Conservation (phyloP, 106 monocot species). For the Dioscorea alata region DNA sequence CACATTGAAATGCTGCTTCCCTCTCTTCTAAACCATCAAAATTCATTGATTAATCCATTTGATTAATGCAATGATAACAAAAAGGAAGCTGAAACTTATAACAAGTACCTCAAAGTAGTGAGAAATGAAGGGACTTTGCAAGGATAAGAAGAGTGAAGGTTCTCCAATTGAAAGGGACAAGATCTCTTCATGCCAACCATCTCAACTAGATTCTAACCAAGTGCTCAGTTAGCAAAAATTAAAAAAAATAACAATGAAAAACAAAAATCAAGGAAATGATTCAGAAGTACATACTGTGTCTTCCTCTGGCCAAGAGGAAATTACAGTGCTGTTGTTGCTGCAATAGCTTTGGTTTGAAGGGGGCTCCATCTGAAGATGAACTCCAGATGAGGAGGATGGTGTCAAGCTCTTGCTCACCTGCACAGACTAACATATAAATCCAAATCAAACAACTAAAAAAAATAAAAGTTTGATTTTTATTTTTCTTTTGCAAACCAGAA, state of each 20-base stretch:
- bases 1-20: too few relatives aligned
- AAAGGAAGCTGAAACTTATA: too few relatives aligned
- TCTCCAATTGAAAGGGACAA: conserved; percentile 22
- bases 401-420: conserved; percentile 21
- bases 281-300: conserved; percentile 21
- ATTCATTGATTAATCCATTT: too few relatives aligned
- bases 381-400: conserved; percentile 27
- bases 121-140: conserved; percentile 5
- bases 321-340: conserved; percentile 7
- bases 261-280: neutral
- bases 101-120: neutral
- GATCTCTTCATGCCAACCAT: conserved; percentile 26
- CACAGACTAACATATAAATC: neutral
- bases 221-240: neutral
- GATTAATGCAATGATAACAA: too few relatives aligned
- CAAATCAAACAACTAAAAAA: neutral
- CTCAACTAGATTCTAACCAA: conserved; percentile 23
- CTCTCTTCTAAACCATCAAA: too few relatives aligned
- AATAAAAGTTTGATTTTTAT: neutral
- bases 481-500: neutral
- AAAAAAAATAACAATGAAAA: neutral
- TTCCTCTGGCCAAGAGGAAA: conserved; percentile 25
- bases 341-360: conserved; percentile 85
- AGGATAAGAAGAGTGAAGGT: neutral
- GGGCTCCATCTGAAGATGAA: conserved; percentile 61